Evolutionary conservation across 208 protist genomes (phyloP).

Genomic region (Leishmania major): DNA sequence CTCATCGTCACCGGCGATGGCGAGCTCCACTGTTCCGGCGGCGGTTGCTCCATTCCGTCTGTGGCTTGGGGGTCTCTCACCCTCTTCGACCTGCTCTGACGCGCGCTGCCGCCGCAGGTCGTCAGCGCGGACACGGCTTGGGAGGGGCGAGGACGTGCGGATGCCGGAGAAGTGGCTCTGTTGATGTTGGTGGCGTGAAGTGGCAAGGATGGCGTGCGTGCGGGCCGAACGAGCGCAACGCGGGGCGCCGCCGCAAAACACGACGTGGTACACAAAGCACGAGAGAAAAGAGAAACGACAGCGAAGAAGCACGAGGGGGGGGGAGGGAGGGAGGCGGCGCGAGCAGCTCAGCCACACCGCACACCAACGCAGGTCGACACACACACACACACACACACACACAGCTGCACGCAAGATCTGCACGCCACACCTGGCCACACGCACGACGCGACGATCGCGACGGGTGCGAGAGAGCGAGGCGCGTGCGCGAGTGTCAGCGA

Average conservation of each 20-base stretch:
- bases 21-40: background rate
- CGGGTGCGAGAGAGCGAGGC: background rate
- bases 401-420: background rate
- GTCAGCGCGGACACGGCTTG: background rate
- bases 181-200: background rate
- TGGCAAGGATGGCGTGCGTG: background rate
- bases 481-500: background rate
- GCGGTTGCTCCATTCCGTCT: background rate
- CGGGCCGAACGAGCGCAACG: no score
- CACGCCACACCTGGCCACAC: background rate
- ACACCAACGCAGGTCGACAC: background rate
- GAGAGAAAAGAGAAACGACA: no score
- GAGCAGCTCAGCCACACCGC: background rate
- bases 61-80: background rate
- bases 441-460: background rate
- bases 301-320: background rate
- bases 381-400: background rate
- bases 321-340: background rate
- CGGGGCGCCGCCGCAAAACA: no score
- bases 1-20: background rate
- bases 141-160: background rate
- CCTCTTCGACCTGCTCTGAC: background rate
- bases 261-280: no score
- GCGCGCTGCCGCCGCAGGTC: background rate
- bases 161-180: background rate